Percentiles rank a stretch among this genome's conserved stretches.
Evolutionary conservation across 2,329 filamentous ascomycete species (phyloP).

Genomic region (Stenocarpella maydis): DNA sequence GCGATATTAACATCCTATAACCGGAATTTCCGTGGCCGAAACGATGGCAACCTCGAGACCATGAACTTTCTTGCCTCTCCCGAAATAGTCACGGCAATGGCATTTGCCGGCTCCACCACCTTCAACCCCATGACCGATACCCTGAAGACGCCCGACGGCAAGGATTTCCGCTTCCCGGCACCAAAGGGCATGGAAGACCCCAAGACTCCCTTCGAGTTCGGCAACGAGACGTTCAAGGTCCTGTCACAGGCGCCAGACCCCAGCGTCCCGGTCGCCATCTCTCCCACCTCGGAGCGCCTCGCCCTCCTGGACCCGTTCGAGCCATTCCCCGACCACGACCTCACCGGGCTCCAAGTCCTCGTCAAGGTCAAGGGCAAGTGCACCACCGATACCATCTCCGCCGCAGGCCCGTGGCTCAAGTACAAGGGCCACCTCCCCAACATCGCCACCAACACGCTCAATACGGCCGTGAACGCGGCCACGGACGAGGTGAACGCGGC

Average conservation of each 20-base stretch:
- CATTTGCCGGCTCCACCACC: conserved; percentile 88
- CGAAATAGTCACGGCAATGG: conserved; percentile 95
- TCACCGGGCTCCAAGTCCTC: conserved; percentile 81
- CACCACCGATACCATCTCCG: conserved; percentile 98
- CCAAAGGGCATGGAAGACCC: conserved; percentile 75
- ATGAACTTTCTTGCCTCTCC: conserved; percentile 99
- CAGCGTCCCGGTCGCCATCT: conserved; percentile 76
- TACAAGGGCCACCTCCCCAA: conserved; percentile 99
- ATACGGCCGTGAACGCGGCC: conserved; percentile 90
- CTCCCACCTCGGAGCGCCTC: conserved; percentile 87
- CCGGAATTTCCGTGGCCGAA: conserved; percentile 96
- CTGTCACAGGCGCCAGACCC: conserved; percentile 77
- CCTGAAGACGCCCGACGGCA: conserved; percentile 80
- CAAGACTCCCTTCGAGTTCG: conserved; percentile 74
- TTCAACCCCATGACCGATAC: conserved; percentile 96
- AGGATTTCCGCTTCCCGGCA: conserved; percentile 84
- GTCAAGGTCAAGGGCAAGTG: conserved; percentile 98
- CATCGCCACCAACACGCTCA: conserved; percentile 96
- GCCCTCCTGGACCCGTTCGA: conserved; percentile 91
- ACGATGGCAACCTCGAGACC: conserved; percentile 94
- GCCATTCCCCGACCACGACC: conserved; percentile 79
- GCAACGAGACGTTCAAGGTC: conserved; percentile 77
- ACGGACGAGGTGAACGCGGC: conserved; percentile 93
- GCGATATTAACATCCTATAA: conserved; percentile 98
- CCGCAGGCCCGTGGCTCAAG: conserved; percentile 96